Base-by-base conservation (phyloP, 371 early-diverging fungal genomes). In the Lichtheimia ramosa region DNA sequence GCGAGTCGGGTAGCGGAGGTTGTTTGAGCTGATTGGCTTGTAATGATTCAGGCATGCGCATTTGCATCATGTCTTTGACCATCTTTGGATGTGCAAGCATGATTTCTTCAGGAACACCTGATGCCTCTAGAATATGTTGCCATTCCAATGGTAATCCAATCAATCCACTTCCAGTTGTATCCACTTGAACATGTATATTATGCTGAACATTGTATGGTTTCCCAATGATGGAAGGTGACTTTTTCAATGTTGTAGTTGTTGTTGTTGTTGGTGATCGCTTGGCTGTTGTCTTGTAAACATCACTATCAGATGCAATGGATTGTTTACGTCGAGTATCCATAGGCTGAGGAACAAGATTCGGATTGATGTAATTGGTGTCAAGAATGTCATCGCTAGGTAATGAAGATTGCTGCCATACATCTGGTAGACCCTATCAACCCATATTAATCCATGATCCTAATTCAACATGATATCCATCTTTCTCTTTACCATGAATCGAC, bases 141-240 rank as follows among this genome's bases (percentile, higher is more conserved):
- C 85, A 85, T 64, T 84, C 81, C 2, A 62, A 51, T 16, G 87
- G 87, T 49, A 87, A 54, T 3, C 85, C 85, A 71, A 83, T 68
- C n/a, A 70, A 64, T 25, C 73, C 83, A 25, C 71, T 63, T 28
- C 59, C 59, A 24, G 42, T 42, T 57, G 81, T 71, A 43, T 83
- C 82, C 46, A 84, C 70, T 56, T 83, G 76, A 43, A 87, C 85
- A 63, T 85, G 85, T 6, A 85, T 70, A 54, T 82, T 78, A 54
- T 87, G 87, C 28, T 85, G 79, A 16, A 85, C 73, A 61, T 85
- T 84, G 62, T 81, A 87, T 14, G 87, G 87, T 65, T 80, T 75
- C 34, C 87, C 84, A 53, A 87, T 85, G 12, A 70, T 51, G 12
- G 65, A 66, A 41, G 68, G 57, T 27, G 65, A 24, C 34, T 52